Evolutionary conservation across 495 filamentous ascomycete species (phyloP).

Genomic region (Penicillium subrubescens): DNA sequence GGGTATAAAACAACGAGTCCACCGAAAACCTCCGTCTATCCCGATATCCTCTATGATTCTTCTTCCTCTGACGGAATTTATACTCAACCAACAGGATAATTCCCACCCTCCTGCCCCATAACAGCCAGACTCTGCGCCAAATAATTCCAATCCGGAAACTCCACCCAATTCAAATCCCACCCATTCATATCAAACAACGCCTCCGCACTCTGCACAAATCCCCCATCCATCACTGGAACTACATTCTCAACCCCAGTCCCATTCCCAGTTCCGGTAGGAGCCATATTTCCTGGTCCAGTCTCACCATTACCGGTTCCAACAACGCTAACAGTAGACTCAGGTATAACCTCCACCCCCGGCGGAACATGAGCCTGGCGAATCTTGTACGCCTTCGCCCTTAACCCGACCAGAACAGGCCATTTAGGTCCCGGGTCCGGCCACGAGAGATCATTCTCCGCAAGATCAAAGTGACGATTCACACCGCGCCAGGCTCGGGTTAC

Average conservation of each 20-base stretch:
- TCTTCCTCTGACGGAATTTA: neutral
- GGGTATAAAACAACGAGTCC: neutral
- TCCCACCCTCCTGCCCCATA: conserved; percentile 9
- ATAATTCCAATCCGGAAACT: conserved; percentile 28
- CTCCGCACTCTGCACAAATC: neutral
- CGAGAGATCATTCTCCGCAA: conserved; percentile 15
- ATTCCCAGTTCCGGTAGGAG: neutral
- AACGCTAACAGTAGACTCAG: neutral
- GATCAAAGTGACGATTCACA: conserved; percentile 23
- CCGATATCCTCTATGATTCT: too few relatives aligned
- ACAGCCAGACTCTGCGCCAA: conserved; percentile 23
- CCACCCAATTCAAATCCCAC: conserved; percentile 24
- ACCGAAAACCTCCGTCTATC: neutral
- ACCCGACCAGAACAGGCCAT: conserved; percentile 24
- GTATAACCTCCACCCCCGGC: neutral
- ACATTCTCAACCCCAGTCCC: neutral
- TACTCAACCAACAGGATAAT: neutral
- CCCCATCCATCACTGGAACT: neutral
- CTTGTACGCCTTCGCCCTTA: conserved; percentile 31
- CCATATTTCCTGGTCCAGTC: neutral
- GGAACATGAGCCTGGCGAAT: conserved; percentile 19
- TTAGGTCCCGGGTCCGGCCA: conserved; percentile 19
- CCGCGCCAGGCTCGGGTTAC: conserved; percentile 26
- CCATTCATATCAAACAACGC: conserved; percentile 18
- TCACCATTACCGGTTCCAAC: neutral